A percentile compares a stretch with the other conserved stretches of the same genome.
Conservation (phyloP, 2,329 filamentous ascomycete genomes). For the Nectriaceae sp. region DNA sequence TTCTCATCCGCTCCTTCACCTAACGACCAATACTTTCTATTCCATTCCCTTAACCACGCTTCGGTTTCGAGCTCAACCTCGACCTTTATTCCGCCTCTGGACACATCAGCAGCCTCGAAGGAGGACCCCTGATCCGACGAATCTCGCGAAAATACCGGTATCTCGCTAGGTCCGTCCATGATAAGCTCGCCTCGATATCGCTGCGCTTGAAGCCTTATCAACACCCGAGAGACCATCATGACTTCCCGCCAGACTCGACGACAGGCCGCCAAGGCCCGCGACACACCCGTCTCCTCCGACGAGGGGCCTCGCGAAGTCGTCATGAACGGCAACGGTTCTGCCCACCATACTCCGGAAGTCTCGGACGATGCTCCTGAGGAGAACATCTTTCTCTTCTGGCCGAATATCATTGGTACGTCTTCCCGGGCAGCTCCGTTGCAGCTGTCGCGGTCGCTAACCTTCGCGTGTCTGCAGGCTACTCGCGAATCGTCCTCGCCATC, state of each 20-base stretch:
- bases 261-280: constrained; percentile 39
- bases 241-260: constrained; percentile 41
- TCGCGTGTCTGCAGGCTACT: constrained; percentile 60
- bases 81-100: background rate
- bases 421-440: background rate
- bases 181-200: constrained; percentile 26
- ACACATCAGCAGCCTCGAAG: constrained; percentile 18
- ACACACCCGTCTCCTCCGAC: constrained; percentile 29
- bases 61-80: too few species aligned
- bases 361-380: constrained; percentile 50
- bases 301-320: constrained; percentile 28
- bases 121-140: constrained; percentile 23
- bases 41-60: too few species aligned
- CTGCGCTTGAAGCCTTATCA: constrained; percentile 12
- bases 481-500: constrained; percentile 77
- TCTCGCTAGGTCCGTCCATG: constrained; percentile 20
- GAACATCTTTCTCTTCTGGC: constrained; percentile 82
- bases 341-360: constrained; percentile 35
- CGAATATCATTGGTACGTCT: constrained; percentile 75
- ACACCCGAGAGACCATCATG: constrained; percentile 32
- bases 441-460: constrained; percentile 14
- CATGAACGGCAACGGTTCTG: constrained; percentile 50
- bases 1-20: constrained; percentile 31
- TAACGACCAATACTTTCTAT: background rate
- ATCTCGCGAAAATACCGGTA: constrained; percentile 21